phyloP scores from a whole-genome alignment of 2,329 filamentous ascomycete genomes.

The Pyrenophora teres region DNA sequence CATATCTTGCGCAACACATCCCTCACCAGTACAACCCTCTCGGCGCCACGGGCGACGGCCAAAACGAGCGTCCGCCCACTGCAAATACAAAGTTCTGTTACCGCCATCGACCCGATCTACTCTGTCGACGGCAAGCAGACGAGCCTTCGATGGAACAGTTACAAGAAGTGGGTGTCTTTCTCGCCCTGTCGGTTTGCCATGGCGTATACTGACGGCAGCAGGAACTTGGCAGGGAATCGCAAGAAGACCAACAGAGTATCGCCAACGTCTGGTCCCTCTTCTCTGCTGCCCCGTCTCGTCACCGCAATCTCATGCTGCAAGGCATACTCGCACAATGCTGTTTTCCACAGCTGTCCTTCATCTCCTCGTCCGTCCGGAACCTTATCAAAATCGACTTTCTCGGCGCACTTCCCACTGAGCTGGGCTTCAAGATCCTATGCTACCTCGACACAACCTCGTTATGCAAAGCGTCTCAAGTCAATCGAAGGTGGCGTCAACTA shows the following conservation, averaged over 20 bases:
- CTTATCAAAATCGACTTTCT: conserved; percentile 98
- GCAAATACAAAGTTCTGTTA: conserved; percentile 94
- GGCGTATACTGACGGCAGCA: conserved; percentile 47
- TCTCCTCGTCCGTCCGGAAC: conserved; percentile 88
- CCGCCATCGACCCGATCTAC: conserved; percentile 88
- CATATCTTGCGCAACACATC: conserved; percentile 89
- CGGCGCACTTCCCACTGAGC: conserved; percentile 81
- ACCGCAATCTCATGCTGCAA: conserved; percentile 94
- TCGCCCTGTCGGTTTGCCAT: not conserved
- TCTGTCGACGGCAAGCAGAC: conserved; percentile 90
- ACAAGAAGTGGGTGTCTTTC: conserved; percentile 68
- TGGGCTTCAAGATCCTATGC: conserved; percentile 91
- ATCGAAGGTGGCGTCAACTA: conserved; percentile 80
- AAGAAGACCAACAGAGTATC: conserved; percentile 90
- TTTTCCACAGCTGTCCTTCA: conserved; percentile 92
- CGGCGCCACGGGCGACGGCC: conserved; percentile 56
- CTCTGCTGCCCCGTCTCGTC: conserved; percentile 90
- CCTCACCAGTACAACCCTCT: conserved; percentile 84
- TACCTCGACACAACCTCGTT: conserved; percentile 92
- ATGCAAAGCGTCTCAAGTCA: conserved; percentile 95
- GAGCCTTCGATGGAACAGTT: conserved; percentile 96
- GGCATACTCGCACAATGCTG: conserved; percentile 96
- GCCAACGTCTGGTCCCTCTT: conserved; percentile 98
- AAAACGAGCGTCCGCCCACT: conserved; percentile 41
- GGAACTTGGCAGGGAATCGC: conserved; percentile 81